Percentiles rank a stretch among this genome's conserved stretches.
These are phyloP conservation scores for Ceratonia siliqua DNA, from an alignment of 306 rosid genomes.

Conservation along the genomic window DNA sequence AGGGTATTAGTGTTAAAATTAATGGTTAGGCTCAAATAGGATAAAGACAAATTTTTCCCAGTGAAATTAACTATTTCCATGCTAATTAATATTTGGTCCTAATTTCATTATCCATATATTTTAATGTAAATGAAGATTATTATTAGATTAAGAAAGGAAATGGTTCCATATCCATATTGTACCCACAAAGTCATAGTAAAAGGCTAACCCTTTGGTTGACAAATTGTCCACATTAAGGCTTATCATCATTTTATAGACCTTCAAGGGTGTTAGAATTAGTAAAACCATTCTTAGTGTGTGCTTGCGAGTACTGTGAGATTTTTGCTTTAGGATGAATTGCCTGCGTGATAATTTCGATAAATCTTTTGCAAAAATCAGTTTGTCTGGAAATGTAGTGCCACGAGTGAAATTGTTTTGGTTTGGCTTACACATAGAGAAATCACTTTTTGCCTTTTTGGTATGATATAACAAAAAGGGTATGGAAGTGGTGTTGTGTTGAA, in stretches of 20 bases:
- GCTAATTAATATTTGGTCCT: not conserved
- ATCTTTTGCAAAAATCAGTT: not conserved
- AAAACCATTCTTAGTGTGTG: not conserved
- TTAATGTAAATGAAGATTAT: not conserved
- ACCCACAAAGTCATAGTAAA: not conserved
- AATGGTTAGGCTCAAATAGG: not conserved
- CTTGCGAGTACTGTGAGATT: not conserved
- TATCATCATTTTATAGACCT: not conserved
- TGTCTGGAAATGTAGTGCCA: not conserved
- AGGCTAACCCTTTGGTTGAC: not conserved
- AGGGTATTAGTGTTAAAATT: not conserved
- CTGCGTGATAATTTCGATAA: not conserved
- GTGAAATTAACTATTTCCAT: not conserved
- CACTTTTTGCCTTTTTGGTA: too few relatives aligned
- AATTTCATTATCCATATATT: not conserved
- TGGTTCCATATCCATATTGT: not conserved
- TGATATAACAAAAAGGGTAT: not conserved
- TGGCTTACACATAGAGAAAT: not conserved
- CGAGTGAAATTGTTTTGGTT: not conserved
- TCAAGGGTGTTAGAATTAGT: not conserved
- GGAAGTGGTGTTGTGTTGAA: not conserved
- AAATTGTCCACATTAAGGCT: not conserved
- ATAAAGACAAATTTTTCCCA: not conserved
- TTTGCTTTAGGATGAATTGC: not conserved
- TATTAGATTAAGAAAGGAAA: conserved; percentile 2